Percentiles rank a stretch among this genome's conserved stretches.
Conservation (phyloP, 1,284 basidiomycete genomes). For the Pterulicium gracile region DNA sequence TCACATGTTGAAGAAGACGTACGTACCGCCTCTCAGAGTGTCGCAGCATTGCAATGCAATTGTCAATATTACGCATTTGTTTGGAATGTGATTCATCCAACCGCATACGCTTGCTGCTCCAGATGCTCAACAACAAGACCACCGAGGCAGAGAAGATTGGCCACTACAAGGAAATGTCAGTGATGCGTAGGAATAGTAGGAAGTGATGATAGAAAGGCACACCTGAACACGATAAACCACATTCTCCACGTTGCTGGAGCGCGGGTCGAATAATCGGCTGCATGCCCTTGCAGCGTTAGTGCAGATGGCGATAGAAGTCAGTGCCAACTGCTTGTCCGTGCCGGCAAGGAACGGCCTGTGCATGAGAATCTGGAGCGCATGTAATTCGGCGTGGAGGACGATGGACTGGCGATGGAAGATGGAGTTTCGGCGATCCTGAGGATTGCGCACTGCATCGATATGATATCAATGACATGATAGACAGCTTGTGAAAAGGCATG, state of each 20-base stretch:
- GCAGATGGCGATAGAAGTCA: slow-evolving; percentile 27
- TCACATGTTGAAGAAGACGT: no score
- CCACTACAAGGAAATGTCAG: not conserved
- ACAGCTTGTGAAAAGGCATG: not conserved
- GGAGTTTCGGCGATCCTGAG: slow-evolving; percentile 43
- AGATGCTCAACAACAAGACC: slow-evolving; percentile 64
- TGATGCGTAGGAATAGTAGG: slow-evolving; percentile 18
- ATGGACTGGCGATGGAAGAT: slow-evolving; percentile 64
- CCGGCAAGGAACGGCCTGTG: slow-evolving; percentile 78
- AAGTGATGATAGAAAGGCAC: no score
- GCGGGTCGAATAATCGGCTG: slow-evolving; percentile 57
- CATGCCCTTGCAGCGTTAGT: slow-evolving; percentile 43
- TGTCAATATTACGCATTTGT: slow-evolving; percentile 62
- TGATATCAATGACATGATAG: no score
- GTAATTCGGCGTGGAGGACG: slow-evolving; percentile 55
- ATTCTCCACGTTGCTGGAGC: slow-evolving; percentile 23
- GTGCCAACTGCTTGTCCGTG: slow-evolving; percentile 40
- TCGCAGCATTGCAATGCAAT: slow-evolving; percentile 38
- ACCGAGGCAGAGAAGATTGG: slow-evolving; percentile 25
- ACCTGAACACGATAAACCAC: slow-evolving; percentile 31
- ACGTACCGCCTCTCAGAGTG: slow-evolving; percentile 7
- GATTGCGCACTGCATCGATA: slow-evolving; percentile 45
- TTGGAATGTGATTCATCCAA: slow-evolving; percentile 41
- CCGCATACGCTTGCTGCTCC: slow-evolving; percentile 57
- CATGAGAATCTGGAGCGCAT: slow-evolving; percentile 67